Base-by-base conservation (phyloP, 495 filamentous ascomycete genomes). In the Penicillium desertorum region DNA sequence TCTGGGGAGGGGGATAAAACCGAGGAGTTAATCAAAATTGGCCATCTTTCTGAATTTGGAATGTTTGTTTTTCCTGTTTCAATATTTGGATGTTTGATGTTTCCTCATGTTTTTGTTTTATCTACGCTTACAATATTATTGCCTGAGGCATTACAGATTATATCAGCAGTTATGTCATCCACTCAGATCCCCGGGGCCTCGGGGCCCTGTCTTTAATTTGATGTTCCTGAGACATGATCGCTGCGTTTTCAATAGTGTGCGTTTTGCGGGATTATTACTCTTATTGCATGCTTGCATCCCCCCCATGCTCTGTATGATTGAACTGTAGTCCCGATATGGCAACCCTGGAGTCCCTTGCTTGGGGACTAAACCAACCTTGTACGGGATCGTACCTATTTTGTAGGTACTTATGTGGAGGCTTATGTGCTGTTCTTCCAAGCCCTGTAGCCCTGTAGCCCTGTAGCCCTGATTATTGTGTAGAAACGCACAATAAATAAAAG, bases 221-320 rank as follows among this genome's bases (percentile, higher is more conserved):
- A 44, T 22, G 42, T 25, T 8, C 22, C 14, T 37, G 47, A 20
- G 47, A 51, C 20, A 12, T 27, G 46, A 49, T 49, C 47, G 22
- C 27, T 39, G 49, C 16, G 27, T 52, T 51, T 27, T 16, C 50
- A 42, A 51, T 39, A 23, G 9, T 42, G 36, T 34, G 19, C 19
- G 14, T 3, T 5, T 49, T 34, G 12, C 12, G 23, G 37, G 16
- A 30, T 43, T 53, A 20, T 42, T 22, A 14, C 27, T 43, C 25
- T 6, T 43, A 27, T 20, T 53, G 51, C 37, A 53, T 42, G 23
- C 36, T 53, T 53, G n/a, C 39, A 44, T 53, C 23, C 39, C 43
- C 43, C 27, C 30, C 11, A 19, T 52, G 16, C 45, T 23, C 20
- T 14, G 49, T 16, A 51, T 39, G 6, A 23, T 41, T 52, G 12